Evolutionary conservation across 352 stramenopile species (phyloP).

Genomic region (Pythium coloratum): DNA sequence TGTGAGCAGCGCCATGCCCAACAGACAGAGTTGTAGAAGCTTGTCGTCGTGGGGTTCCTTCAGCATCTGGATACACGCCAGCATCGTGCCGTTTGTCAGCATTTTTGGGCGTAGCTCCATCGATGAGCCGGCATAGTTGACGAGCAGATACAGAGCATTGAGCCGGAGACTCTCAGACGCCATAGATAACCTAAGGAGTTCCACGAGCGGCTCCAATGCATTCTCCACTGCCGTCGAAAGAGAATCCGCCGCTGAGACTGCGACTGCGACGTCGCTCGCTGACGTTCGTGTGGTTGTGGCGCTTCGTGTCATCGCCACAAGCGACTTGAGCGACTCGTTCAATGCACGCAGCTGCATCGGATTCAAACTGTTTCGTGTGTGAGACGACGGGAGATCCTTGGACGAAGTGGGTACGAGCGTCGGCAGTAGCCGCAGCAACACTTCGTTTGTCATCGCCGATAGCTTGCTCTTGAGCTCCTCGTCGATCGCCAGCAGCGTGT

Average conservation of each 20-base stretch:
- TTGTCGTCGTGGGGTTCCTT: conserved; percentile 45
- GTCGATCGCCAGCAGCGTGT: conserved; percentile 46
- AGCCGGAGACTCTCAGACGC: conserved; percentile 40
- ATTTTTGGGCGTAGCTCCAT: conserved; percentile 44
- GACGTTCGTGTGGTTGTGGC: not conserved
- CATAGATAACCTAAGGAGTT: conserved; percentile 32
- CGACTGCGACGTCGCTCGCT: not conserved
- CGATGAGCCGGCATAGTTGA: conserved; percentile 59
- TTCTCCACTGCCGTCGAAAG: conserved; percentile 35
- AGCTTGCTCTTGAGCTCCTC: conserved; percentile 55
- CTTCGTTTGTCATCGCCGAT: conserved; percentile 57
- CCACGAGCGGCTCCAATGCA: conserved; percentile 49
- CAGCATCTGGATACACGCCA: conserved; percentile 37
- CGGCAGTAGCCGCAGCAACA: conserved; percentile 53
- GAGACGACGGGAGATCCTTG: not conserved
- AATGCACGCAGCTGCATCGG: conserved; percentile 27
- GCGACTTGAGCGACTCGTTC: conserved; percentile 45
- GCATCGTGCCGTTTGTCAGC: conserved; percentile 42
- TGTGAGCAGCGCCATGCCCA: conserved; percentile 68
- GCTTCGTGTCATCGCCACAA: conserved; percentile 47
- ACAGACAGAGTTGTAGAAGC: conserved; percentile 56
- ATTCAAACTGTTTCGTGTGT: conserved; percentile 6
- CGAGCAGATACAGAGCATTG: conserved; percentile 62
- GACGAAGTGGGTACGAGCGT: conserved; percentile 16
- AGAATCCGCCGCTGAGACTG: conserved; percentile 25